These are phyloP conservation scores for Pseudonitzschia multiseries DNA, from an alignment of 108 stramenopile species.

Conservation along the genomic window DNA sequence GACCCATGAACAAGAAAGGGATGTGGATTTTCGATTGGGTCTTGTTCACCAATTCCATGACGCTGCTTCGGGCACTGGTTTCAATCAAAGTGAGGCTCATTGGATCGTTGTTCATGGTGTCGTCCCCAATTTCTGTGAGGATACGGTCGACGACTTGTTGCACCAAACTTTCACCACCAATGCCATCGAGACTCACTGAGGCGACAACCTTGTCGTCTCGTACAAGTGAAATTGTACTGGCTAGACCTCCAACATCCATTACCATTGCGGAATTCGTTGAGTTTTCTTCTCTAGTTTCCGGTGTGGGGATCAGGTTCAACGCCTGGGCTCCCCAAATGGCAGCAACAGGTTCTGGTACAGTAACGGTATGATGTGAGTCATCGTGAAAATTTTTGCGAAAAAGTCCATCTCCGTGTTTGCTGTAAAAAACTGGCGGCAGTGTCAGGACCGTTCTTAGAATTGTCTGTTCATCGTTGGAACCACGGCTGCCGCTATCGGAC, in stretches of 20 bases:
- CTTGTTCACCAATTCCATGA: constrained; percentile 62
- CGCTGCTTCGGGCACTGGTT: constrained; percentile 34
- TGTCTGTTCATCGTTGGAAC: constrained; percentile 6
- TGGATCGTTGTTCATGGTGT: constrained; percentile 23
- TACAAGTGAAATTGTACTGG: constrained; percentile 57
- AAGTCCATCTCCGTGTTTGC: constrained; percentile 23
- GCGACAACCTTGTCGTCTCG: constrained; percentile 42
- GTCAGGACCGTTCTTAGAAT: constrained; percentile 39
- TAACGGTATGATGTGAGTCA: constrained; percentile 24
- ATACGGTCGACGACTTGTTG: constrained; percentile 54
- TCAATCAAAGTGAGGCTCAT: constrained; percentile 39
- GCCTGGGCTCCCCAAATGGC: constrained; percentile 69
- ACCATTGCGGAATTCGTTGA: constrained; percentile 42
- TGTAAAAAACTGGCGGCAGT: constrained; percentile 34
- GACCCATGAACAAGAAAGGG: constrained; percentile 67
- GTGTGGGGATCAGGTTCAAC: constrained; percentile 46
- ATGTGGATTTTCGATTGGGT: constrained; percentile 61
- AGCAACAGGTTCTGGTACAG: constrained; percentile 73
- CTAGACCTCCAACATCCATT: constrained; percentile 67
- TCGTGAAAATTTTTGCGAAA: constrained; percentile 32
- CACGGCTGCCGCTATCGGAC: neutral
- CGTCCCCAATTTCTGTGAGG: constrained; percentile 29
- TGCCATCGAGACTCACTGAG: constrained; percentile 36
- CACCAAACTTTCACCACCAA: constrained; percentile 71
- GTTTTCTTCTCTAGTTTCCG: constrained; percentile 27